These are phyloP conservation scores for Syncephalastrum monosporum DNA, from an alignment of 371 early-diverging fungal genomes.

Conservation along the genomic window DNA sequence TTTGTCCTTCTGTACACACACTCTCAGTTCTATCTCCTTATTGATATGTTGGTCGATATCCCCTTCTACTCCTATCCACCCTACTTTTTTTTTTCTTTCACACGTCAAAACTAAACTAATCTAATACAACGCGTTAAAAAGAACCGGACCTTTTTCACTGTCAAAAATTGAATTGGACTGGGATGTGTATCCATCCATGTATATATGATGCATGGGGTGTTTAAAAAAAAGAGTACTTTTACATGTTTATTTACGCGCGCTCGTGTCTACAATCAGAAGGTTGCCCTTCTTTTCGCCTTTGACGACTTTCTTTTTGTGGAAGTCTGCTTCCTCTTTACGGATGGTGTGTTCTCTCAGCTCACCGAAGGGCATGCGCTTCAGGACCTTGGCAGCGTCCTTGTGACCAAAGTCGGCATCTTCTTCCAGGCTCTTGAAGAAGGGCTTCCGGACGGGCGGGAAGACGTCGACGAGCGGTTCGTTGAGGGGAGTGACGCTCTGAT, in stretches of 20 bases:
- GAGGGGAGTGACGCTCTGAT: constrained; percentile 23
- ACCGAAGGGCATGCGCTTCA: constrained; percentile 74
- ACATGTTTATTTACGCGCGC: constrained; percentile 5
- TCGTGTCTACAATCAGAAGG: constrained; percentile 46
- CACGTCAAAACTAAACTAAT: no score
- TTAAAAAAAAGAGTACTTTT: no score
- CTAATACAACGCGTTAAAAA: no score
- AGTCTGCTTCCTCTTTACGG: constrained; percentile 39
- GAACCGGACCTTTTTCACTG: no score
- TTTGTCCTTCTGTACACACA: no score
- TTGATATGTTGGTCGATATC: no score
- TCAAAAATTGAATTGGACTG: no score
- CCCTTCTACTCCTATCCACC: no score
- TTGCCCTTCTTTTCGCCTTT: constrained; percentile 17
- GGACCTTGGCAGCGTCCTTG: constrained; percentile 78
- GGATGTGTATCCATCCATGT: no score
- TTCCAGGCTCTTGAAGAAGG: constrained; percentile 75
- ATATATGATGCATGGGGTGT: no score
- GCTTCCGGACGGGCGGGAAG: constrained; percentile 69
- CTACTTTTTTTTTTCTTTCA: no score
- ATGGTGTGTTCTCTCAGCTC: constrained; percentile 56
- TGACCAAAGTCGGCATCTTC: constrained; percentile 75
- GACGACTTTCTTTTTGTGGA: constrained; percentile 22
- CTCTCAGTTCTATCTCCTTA: no score
- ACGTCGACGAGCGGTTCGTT: constrained; percentile 66